A percentile compares a stretch with the other conserved stretches of the same genome.
Evolutionary conservation across 1,284 basidiomycete species (phyloP).

Genomic region (Heterobasidion parviporum): DNA sequence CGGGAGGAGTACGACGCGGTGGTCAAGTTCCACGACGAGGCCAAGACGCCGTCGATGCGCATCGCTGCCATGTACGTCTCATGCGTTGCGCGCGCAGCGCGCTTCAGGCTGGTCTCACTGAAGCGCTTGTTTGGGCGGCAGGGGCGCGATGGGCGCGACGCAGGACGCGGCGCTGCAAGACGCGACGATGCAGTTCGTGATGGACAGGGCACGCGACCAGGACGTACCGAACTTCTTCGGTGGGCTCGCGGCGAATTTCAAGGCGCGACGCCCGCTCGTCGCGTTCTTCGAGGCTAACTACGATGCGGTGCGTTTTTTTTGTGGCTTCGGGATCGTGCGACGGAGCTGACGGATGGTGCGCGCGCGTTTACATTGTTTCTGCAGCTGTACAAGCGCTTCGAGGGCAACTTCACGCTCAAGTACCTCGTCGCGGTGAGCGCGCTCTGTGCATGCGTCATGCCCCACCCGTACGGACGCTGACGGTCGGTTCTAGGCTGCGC

Average conservation of each 20-base stretch:
- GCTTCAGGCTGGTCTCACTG: neutral
- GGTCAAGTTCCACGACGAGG: constrained; percentile 63
- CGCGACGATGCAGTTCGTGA: constrained; percentile 52
- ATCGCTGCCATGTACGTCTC: constrained; percentile 58
- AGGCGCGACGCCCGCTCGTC: constrained; percentile 31
- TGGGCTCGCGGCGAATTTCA: constrained; percentile 35
- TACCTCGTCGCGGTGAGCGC: constrained; percentile 39
- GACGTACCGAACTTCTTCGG: constrained; percentile 53
- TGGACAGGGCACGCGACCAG: constrained; percentile 52
- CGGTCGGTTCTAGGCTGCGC: constrained; percentile 35
- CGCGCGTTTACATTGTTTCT: neutral
- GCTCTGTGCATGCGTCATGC: neutral
- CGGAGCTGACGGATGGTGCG: neutral
- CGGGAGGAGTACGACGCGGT: constrained; percentile 72
- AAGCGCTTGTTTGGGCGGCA: constrained; percentile 5
- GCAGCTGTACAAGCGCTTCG: constrained; percentile 66
- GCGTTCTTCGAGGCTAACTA: constrained; percentile 54
- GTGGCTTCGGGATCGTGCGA: neutral
- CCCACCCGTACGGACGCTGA: neutral
- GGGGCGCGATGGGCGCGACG: constrained; percentile 35
- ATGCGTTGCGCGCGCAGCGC: neutral
- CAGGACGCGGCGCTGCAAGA: constrained; percentile 40
- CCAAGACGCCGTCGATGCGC: constrained; percentile 65
- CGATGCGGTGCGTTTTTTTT: constrained; percentile 37
- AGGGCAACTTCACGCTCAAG: constrained; percentile 55